phyloP scores from a whole-genome alignment of 345 rosid species.

The Cardiospermum halicacabum region DNA sequence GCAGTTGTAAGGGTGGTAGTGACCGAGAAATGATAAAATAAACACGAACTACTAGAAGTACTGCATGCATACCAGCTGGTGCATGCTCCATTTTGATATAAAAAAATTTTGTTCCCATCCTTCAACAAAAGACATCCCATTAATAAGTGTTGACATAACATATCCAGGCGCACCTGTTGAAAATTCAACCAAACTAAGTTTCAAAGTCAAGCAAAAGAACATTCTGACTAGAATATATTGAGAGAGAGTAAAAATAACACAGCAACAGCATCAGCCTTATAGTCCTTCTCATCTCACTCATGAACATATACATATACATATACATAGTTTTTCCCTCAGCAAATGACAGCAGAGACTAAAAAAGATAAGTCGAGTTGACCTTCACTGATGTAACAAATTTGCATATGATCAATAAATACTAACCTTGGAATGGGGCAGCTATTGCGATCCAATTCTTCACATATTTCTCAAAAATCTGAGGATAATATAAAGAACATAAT shows the following conservation, averaged over 20 bases:
- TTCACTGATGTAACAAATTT: neutral
- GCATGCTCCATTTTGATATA: slow-evolving; percentile 99
- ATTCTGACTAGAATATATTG: neutral
- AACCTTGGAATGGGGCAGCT: slow-evolving; percentile 91
- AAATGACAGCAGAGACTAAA: neutral
- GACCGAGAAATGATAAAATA: no score
- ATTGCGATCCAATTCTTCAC: slow-evolving; percentile 94
- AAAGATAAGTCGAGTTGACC: neutral
- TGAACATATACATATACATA: neutral
- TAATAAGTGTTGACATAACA: slow-evolving; percentile 71
- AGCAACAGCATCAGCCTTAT: neutral
- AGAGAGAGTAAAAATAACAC: neutral
- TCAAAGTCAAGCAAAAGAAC: neutral
- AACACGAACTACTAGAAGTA: slow-evolving; percentile 12
- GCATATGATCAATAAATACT: slow-evolving; percentile 17
- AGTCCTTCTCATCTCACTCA: neutral
- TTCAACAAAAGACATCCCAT: slow-evolving; percentile 93
- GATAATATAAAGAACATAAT: neutral
- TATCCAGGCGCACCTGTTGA: slow-evolving; percentile 90
- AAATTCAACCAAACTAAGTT: slow-evolving; percentile 3
- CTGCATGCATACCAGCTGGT: slow-evolving; percentile 63
- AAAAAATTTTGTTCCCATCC: slow-evolving; percentile 98
- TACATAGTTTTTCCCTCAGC: neutral
- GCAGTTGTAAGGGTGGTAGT: neutral
- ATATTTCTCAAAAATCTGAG: slow-evolving; percentile 80